Conservation (phyloP, 176 grass and related monocot genomes). For the Lolium rigidum region DNA sequence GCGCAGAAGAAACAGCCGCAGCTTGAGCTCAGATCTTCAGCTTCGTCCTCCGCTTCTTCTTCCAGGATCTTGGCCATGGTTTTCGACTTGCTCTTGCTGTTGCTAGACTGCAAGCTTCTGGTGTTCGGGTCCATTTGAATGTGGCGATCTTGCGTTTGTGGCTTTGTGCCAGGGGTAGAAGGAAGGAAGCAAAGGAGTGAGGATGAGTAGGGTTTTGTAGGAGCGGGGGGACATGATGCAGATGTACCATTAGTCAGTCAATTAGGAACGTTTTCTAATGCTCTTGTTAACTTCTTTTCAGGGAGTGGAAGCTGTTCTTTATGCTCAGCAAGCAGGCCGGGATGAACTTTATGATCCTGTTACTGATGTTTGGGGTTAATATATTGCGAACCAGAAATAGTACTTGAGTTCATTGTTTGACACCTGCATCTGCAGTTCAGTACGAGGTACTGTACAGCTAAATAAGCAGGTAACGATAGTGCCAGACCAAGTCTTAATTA, state of each 20-base stretch:
- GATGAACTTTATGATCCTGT: constrained; percentile 16
- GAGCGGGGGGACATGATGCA: constrained; percentile 14
- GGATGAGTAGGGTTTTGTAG: constrained; percentile 55
- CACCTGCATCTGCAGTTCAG: constrained; percentile 6
- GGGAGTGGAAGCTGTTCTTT: constrained; percentile 39
- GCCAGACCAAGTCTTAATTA: constrained; percentile 19
- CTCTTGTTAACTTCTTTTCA: constrained; percentile 58
- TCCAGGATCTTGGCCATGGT: constrained; percentile 56
- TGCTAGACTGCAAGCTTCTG: constrained; percentile 31
- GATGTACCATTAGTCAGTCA: constrained; percentile 39
- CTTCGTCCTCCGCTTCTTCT: constrained; percentile 11
- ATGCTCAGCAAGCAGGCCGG: constrained; percentile 14
- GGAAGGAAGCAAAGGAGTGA: neutral
- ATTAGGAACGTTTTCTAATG: constrained; percentile 43
- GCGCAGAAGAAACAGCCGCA: constrained; percentile 80
- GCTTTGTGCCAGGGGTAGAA: constrained; percentile 25
- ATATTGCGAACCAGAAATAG: constrained; percentile 16
- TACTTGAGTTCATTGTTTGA: constrained; percentile 13
- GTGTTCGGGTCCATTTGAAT: constrained; percentile 41
- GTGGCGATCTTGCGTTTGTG: neutral
- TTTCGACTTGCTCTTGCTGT: constrained; percentile 44
- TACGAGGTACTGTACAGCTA: constrained; percentile 31
- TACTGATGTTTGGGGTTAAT: constrained; percentile 29
- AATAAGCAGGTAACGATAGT: neutral
- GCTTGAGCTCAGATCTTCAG: constrained; percentile 33